Percentiles rank a stretch among this genome's conserved stretches.
Evolutionary conservation across 331 rosid genomes (phyloP).

Genomic region (Erythrophleum ivorense): DNA sequence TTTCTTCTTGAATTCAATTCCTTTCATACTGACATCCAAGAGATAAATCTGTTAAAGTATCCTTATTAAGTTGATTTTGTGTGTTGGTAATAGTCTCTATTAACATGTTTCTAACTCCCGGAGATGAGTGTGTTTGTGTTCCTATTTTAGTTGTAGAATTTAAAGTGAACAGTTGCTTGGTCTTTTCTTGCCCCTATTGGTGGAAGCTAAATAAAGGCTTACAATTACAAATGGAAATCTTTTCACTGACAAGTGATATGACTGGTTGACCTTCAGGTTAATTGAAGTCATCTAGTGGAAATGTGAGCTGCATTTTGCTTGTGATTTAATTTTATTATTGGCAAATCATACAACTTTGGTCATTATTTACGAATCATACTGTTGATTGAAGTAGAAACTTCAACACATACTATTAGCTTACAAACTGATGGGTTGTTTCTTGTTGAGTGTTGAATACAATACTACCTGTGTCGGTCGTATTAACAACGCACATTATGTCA

Average conservation of each 20-base stretch:
- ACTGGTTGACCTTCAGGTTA: background rate
- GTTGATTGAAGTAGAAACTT: background rate
- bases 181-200: background rate
- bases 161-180: background rate
- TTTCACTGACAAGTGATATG: background rate
- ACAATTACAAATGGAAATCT: background rate
- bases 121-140: background rate
- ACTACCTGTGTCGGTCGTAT: background rate
- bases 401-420: background rate
- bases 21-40: background rate
- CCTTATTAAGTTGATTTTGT: background rate
- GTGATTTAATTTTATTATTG: background rate
- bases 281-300: background rate
- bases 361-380: background rate
- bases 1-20: too few relatives aligned
- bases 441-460: background rate
- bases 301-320: background rate
- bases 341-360: background rate
- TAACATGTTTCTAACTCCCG: background rate
- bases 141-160: background rate
- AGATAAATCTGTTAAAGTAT: too few relatives aligned
- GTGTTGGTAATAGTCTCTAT: background rate
- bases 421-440: constrained; percentile 10
- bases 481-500: background rate
- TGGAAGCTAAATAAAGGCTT: background rate